A percentile compares a stretch with the other conserved stretches of the same genome.
These are phyloP conservation scores for Pezicula radicicola DNA, from an alignment of 2,329 filamentous ascomycete genomes.

Conservation along the genomic window DNA sequence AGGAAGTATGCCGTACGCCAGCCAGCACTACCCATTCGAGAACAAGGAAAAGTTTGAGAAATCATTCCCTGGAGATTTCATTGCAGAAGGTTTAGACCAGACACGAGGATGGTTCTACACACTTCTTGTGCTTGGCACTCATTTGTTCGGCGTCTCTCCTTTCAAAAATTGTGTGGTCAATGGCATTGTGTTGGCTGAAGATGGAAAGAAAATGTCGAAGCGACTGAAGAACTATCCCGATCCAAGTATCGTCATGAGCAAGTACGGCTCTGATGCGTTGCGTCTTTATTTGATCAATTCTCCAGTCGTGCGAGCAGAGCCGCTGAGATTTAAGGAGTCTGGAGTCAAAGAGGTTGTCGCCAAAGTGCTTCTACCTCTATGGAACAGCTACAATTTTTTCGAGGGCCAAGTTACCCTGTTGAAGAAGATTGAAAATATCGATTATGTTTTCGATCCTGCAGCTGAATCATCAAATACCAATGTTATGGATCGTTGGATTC, in stretches of 20 bases:
- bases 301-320: constrained; percentile 88
- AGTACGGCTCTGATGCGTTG: constrained; percentile 88
- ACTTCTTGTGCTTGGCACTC: constrained; percentile 80
- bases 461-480: constrained; percentile 77
- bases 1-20: constrained; percentile 92
- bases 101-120: constrained; percentile 98
- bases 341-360: constrained; percentile 95
- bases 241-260: constrained; percentile 75
- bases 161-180: constrained; percentile 98
- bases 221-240: constrained; percentile 95
- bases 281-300: constrained; percentile 97
- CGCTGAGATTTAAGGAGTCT: constrained; percentile 83
- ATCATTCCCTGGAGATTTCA: constrained; percentile 88
- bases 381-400: constrained; percentile 98
- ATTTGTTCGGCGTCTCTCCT: constrained; percentile 79
- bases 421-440: constrained; percentile 78
- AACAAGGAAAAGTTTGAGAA: constrained; percentile 78
- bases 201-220: constrained; percentile 99
- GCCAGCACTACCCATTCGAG: constrained; percentile 88
- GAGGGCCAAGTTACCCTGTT: constrained; percentile 81
- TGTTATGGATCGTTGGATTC: constrained; percentile 94
- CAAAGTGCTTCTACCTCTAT: constrained; percentile 84
- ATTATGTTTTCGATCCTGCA: constrained; percentile 76
- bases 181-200: constrained; percentile 88
- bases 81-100: constrained; percentile 89